Evolutionary conservation across 139 green algal species (phyloP).

Genomic region (Micractinium sp.): DNA sequence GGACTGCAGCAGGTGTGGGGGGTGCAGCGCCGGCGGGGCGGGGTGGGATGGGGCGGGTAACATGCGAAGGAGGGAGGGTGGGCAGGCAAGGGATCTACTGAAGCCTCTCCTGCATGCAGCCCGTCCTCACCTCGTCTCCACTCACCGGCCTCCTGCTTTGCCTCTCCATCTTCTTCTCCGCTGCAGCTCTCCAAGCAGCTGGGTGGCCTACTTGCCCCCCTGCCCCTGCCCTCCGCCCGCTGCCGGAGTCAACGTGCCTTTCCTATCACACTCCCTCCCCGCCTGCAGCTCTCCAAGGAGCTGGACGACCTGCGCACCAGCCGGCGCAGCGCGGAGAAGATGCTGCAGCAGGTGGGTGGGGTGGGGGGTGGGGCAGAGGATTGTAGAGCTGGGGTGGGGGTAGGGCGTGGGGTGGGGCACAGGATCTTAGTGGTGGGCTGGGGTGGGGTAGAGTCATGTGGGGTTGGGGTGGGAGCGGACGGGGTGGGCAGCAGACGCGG

Average conservation of each 20-base stretch:
- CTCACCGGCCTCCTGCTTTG: not conserved
- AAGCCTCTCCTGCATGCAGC: not conserved
- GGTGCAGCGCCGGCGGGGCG: too few species aligned
- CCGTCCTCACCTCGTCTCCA: not conserved
- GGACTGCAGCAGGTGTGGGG: slow-evolving; percentile 20
- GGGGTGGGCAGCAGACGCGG: too few species aligned
- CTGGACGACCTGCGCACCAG: slow-evolving; percentile 36
- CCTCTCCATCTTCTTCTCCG: not conserved
- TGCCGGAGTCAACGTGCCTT: too few species aligned
- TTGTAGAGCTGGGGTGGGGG: too few species aligned
- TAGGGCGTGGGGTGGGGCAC: too few species aligned
- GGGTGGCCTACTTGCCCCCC: too few species aligned
- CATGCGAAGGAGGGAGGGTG: too few species aligned
- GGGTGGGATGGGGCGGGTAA: too few species aligned
- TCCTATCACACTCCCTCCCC: too few species aligned
- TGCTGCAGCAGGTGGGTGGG: slow-evolving; percentile 33
- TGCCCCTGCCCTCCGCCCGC: too few species aligned
- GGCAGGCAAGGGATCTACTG: not conserved
- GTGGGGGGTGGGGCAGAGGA: not conserved
- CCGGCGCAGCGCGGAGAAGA: slow-evolving; percentile 27
- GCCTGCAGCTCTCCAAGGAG: slow-evolving; percentile 19
- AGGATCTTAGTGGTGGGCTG: too few species aligned
- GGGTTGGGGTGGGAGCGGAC: too few species aligned
- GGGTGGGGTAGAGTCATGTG: not conserved
- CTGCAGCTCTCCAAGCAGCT: not conserved